Percentiles rank a stretch among this genome's conserved stretches.
These are phyloP conservation scores for Jackrogersella minutella DNA, from an alignment of 495 filamentous ascomycete genomes.

Conservation along the genomic window DNA sequence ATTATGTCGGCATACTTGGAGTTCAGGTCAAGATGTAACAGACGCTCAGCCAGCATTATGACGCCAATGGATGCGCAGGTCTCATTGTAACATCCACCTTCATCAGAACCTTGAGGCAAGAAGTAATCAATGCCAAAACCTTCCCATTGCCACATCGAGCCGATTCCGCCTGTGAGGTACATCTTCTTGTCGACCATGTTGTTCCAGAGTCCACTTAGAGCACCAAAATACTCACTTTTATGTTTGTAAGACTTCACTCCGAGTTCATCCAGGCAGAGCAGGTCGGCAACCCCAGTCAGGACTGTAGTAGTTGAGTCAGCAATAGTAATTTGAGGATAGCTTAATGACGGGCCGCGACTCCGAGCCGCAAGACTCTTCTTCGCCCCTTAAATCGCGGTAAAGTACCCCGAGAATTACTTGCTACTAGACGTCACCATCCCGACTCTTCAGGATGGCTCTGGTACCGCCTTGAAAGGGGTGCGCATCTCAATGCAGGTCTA, in stretches of 20 bases:
- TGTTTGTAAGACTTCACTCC: conserved; percentile 38
- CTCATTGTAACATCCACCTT: conserved; percentile 69
- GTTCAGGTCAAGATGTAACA: conserved; percentile 61
- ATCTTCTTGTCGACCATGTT: conserved; percentile 68
- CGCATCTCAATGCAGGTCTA: neutral
- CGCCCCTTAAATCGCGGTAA: neutral
- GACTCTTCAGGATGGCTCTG: neutral
- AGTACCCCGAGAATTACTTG: neutral
- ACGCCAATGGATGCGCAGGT: conserved; percentile 69
- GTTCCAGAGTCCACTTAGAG: conserved; percentile 59
- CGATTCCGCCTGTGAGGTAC: conserved; percentile 69
- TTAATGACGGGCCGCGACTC: neutral
- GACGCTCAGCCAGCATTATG: conserved; percentile 65
- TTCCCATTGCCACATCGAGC: conserved; percentile 67
- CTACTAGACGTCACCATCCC: neutral
- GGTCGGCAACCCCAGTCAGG: conserved; percentile 50
- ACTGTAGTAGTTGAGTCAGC: conserved; percentile 30
- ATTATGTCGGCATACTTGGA: conserved; percentile 64
- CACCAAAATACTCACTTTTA: conserved; percentile 43
- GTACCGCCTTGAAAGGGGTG: neutral
- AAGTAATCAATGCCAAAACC: conserved; percentile 69
- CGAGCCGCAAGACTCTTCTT: neutral
- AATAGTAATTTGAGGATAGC: neutral
- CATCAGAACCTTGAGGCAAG: conserved; percentile 62
- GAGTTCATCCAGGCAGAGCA: conserved; percentile 45